Evolutionary conservation across 345 rosid genomes (phyloP).

Genomic region (Sonneratia caseolaris): DNA sequence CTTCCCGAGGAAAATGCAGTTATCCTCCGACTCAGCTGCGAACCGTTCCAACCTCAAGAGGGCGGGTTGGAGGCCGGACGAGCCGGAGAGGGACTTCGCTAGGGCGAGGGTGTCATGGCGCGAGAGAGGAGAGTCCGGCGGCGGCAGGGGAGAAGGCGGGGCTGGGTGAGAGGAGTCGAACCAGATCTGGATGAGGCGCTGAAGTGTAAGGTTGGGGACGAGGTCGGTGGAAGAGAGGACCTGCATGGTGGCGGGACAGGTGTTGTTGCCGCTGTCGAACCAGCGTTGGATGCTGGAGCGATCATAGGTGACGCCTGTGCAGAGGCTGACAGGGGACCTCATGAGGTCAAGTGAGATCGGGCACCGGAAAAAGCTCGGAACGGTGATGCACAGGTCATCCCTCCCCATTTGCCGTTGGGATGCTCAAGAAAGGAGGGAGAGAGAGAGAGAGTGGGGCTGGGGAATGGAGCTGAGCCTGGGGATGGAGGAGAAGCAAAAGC

Average conservation of each 20-base stretch:
- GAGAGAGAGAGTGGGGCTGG: constrained; percentile 7
- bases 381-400: constrained; percentile 58
- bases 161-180: constrained; percentile 35
- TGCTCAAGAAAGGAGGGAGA: constrained; percentile 8
- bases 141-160: not conserved
- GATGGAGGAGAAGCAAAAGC: not conserved
- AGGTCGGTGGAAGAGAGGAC: constrained; percentile 56
- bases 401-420: constrained; percentile 37
- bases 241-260: constrained; percentile 98
- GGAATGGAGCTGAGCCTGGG: not conserved
- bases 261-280: constrained; percentile 81
- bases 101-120: not conserved
- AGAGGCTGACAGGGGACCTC: constrained; percentile 86
- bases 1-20: constrained; percentile 36
- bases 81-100: constrained; percentile 15
- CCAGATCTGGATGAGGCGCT: constrained; percentile 82
- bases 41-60: constrained; percentile 33
- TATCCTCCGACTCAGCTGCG: constrained; percentile 44
- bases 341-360: constrained; percentile 92
- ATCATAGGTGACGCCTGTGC: constrained; percentile 94
- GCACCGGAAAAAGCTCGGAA: constrained; percentile 74
- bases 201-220: constrained; percentile 72
- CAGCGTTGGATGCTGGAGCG: constrained; percentile 81
- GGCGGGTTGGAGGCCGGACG: constrained; percentile 10
- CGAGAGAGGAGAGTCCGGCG: constrained; percentile 5